phyloP scores from a whole-genome alignment of 257 asterid genomes.

The Solanum chiquidenum region DNA sequence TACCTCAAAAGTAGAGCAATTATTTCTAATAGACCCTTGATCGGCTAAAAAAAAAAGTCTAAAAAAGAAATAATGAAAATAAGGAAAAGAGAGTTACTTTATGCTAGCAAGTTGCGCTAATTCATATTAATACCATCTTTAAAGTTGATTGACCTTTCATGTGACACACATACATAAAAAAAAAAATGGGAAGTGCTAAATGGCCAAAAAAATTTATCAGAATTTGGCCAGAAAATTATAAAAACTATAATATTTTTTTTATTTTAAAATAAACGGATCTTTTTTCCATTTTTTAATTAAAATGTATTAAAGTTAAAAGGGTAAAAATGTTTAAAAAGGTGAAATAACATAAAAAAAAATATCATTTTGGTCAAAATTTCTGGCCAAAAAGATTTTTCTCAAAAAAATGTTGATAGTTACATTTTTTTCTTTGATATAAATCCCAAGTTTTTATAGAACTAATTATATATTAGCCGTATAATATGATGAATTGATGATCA shows the following conservation, averaged over 20 bases:
- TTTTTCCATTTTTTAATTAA: no score
- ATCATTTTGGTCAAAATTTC: no score
- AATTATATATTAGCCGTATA: neutral
- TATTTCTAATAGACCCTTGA: neutral
- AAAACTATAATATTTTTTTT: no score
- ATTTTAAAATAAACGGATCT: no score
- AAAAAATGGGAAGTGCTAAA: fast-evolving
- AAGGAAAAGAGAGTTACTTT: neutral
- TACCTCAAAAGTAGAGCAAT: neutral
- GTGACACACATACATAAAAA: neutral
- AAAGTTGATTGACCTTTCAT: neutral
- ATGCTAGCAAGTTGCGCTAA: neutral
- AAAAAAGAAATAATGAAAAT: neutral
- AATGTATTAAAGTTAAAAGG: no score
- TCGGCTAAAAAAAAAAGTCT: no score
- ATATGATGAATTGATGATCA: neutral
- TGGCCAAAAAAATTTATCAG: fast-evolving
- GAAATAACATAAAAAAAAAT: no score
- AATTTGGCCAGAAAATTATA: no score
- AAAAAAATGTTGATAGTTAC: neutral
- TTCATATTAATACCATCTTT: neutral
- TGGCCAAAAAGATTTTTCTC: no score
- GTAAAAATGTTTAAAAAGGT: no score
- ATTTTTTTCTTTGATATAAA: neutral
- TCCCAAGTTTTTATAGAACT: neutral